Evolutionary conservation across 805 yeast genomes (phyloP).

Genomic region (Helenozyma rhizophorensis): DNA sequence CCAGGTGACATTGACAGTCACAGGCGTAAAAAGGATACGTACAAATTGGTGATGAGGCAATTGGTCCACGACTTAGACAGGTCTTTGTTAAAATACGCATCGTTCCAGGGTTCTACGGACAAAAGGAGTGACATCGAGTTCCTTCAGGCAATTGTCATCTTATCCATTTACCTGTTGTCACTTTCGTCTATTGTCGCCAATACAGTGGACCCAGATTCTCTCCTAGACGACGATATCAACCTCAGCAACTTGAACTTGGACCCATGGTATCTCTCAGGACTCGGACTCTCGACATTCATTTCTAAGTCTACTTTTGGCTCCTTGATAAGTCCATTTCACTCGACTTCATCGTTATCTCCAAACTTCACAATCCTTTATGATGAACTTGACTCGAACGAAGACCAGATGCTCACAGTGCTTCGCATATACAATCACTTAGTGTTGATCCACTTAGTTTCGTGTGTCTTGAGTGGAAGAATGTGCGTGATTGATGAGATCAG

Average conservation of each 20-base stretch:
- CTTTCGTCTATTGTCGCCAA: constrained; percentile 41
- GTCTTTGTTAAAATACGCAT: constrained; percentile 33
- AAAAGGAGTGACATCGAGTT: constrained; percentile 44
- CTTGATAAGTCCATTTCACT: constrained; percentile 17
- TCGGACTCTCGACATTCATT: constrained; percentile 61
- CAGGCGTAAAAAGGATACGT: constrained; percentile 26
- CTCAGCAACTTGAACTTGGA: constrained; percentile 49
- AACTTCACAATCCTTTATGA: constrained; percentile 30
- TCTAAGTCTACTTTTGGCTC: constrained; percentile 47
- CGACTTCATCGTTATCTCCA: no score
- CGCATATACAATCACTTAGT: constrained; percentile 71
- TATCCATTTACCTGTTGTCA: constrained; percentile 62
- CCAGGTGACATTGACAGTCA: constrained; percentile 23
- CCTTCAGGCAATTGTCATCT: constrained; percentile 61
- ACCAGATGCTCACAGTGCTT: constrained; percentile 50
- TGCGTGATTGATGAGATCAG: constrained; percentile 58
- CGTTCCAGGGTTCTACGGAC: constrained; percentile 16
- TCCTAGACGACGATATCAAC: constrained; percentile 10
- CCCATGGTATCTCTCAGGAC: constrained; percentile 64
- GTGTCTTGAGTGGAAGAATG: constrained; percentile 63
- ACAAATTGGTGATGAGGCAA: constrained; percentile 38
- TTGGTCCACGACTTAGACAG: constrained; percentile 47
- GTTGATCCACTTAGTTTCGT: constrained; percentile 61
- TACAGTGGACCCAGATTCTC: constrained; percentile 12
- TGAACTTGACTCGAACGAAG: constrained; percentile 36